Base-by-base conservation (phyloP, 805 yeast genomes). In the Barnettozyma sucrosica region DNA sequence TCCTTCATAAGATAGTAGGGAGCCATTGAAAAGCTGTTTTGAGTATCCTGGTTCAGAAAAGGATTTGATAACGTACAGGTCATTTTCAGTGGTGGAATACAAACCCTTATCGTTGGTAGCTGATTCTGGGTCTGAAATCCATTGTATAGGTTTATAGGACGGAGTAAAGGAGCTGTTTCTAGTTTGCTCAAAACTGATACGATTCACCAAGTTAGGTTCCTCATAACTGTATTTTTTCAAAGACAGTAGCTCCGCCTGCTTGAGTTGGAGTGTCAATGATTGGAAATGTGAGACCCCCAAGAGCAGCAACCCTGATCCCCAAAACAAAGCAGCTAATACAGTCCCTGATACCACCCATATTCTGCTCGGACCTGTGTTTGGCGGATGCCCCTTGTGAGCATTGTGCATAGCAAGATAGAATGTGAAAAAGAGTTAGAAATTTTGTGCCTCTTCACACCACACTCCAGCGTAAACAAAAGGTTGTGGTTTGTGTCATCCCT, bases 151-250 rank as follows among this genome's bases (percentile, higher is more conserved):
- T 51, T 77, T 76, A 43, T 58, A 64, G 14, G 67, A 64, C 0
- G 93, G 83, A 0, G 60, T 51, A 55, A 85, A 85, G 3, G 76
- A 70, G 1, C 80, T 80, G 44, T 77, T 75, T 53, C 92, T 72
- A 3, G 72, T 66, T 36, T 69, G 67, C 1, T 68, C 66, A 44
- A 80, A 73, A 0, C 62, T 55, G 3, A 61, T 47, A 16, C 52
- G 41, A 20, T 40, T 44, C 2, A 36, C 10, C 13, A 25, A 11
- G 19, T 16, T 6, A 1, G 33, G 44, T 20, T 28, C 37, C 5
- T 40, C 3, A 30, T 47, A 40, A 21, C 43, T 33, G 21, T 34
- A 18, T 7, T 47, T 32, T 7, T 30, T 24, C 14, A 41, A 36
- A 7, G 50, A 49, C 49, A 54, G 50, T 13, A 37, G 9, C 20